Evolutionary conservation across 768 basidiomycete genomes (phyloP), one percentile per base, ranked within the genome.

Genomic region (Leccinum uliginosum): DNA sequence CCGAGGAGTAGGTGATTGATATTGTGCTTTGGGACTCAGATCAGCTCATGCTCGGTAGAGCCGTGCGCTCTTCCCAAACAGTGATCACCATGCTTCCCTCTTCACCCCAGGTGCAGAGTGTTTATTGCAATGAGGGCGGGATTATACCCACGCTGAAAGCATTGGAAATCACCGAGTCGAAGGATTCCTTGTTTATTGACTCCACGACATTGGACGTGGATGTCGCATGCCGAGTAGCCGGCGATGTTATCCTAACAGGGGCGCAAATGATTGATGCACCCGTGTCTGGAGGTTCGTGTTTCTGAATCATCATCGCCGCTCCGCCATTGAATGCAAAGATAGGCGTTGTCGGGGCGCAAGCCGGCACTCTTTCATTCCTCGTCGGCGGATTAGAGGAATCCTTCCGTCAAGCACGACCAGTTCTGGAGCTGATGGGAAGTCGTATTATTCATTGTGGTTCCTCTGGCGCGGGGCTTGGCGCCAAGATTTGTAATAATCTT

Each of bases 41-140:
- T 29, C 60, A 44, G 35, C 56, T 54, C 56, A 67, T 50, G 50
- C 60, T 50, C 30, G 51, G 35, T 61, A 91, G 90, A 62, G 89
- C 88, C 6, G 76, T 83, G n/a, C 62, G 76, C 9, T 75, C 80
- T 23, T 87, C 89, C 17, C 72, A 76, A 47, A 86, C 83, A 9
- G 78, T 97, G 47, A 70, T 98, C 51, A 95, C 93, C 6, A 94
- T 96, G 92, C 78, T 98, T 2, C 94, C 94, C 0, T 94, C 93
- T 1, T 91, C 92, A 7, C 90, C 92, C 0, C 89, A 98, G 62
- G 93, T 97, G 43, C 76, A 82, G 51, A 73, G 78, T 50, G 93
- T 94, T 10, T 96, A 94, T 69, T 65, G 76, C 21, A 76, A 78
- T 43, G 71, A 72, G 48, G 73, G 74, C n/a, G 86, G 85, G 0